These are phyloP conservation scores for Phaeodactylum tricornutum DNA, from an alignment of 108 stramenopile species.

Conservation along the genomic window DNA sequence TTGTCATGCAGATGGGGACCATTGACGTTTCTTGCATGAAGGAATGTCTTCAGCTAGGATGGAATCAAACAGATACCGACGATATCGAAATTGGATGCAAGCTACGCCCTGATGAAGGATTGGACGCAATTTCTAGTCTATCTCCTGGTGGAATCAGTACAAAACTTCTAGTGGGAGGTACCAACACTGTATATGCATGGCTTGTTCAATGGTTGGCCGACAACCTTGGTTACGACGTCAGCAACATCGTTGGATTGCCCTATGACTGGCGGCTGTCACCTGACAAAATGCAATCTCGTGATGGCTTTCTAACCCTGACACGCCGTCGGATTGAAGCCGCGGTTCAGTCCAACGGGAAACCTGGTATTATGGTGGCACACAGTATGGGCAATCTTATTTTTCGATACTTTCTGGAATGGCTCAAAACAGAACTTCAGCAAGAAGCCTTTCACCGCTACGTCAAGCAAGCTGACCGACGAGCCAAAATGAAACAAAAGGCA, in stretches of 20 bases:
- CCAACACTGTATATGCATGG: constrained; percentile 84
- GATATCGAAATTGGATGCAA: constrained; percentile 59
- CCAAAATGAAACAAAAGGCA: background rate
- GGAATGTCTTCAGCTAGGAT: constrained; percentile 65
- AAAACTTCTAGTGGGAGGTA: constrained; percentile 57
- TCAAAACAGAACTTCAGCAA: constrained; percentile 56
- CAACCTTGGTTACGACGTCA: constrained; percentile 76
- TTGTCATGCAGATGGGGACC: constrained; percentile 72
- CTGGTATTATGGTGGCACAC: constrained; percentile 85
- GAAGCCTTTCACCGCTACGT: constrained; percentile 32
- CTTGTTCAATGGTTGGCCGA: constrained; percentile 81
- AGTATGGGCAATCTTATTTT: constrained; percentile 75
- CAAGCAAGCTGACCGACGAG: constrained; percentile 11
- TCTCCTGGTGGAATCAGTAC: constrained; percentile 58
- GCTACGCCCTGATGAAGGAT: constrained; percentile 79
- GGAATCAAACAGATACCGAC: constrained; percentile 67
- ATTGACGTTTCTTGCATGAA: constrained; percentile 58
- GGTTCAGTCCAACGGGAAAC: constrained; percentile 48
- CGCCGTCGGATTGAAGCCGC: constrained; percentile 61
- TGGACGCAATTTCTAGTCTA: constrained; percentile 72
- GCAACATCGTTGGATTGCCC: constrained; percentile 67
- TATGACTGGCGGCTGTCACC: constrained; percentile 83
- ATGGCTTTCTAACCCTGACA: constrained; percentile 52
- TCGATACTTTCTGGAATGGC: constrained; percentile 81
- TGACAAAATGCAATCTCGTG: constrained; percentile 62